Evolutionary conservation across 257 asterid genomes (phyloP).

Genomic region (Ehretia macrophylla): DNA sequence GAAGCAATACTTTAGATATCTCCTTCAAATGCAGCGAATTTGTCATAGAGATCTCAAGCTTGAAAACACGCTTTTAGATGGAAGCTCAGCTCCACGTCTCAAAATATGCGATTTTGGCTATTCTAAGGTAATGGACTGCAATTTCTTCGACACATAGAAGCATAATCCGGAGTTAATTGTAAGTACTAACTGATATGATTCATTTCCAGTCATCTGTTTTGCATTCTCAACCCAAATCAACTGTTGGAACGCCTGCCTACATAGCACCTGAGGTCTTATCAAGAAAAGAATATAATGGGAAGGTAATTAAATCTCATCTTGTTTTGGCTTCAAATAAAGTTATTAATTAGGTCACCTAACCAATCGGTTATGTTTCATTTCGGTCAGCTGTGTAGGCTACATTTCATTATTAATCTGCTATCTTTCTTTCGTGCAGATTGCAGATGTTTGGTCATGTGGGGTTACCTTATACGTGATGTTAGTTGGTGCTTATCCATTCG

Average conservation of each 20-base stretch:
- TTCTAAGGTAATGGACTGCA: slow-evolving; percentile 43
- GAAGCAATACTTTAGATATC: neutral
- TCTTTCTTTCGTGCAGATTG: slow-evolving; percentile 40
- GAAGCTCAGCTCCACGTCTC: slow-evolving; percentile 59
- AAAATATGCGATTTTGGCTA: slow-evolving; percentile 86
- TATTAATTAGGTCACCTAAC: neutral
- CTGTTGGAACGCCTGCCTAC: slow-evolving; percentile 88
- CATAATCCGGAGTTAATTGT: neutral
- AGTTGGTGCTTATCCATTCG: slow-evolving; percentile 93
- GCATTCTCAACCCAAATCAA: slow-evolving; percentile 95
- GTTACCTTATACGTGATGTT: slow-evolving; percentile 90
- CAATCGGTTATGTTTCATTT: neutral
- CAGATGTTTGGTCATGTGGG: slow-evolving; percentile 99
- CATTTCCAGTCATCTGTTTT: slow-evolving; percentile 54
- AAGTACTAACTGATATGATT: slow-evolving; percentile 2
- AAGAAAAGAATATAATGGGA: slow-evolving; percentile 79
- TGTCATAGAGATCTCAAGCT: slow-evolving; percentile 86
- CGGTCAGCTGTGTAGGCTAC: neutral
- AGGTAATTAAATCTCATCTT: slow-evolving; percentile 33
- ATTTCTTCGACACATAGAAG: neutral
- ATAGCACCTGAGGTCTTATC: slow-evolving; percentile 87
- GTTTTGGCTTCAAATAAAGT: neutral
- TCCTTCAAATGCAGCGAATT: slow-evolving; percentile 52
- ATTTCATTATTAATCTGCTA: neutral
- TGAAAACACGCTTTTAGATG: slow-evolving; percentile 70